phyloP scores from a whole-genome alignment of 2,329 filamentous ascomycete species.

The Alternaria incomplexa region DNA sequence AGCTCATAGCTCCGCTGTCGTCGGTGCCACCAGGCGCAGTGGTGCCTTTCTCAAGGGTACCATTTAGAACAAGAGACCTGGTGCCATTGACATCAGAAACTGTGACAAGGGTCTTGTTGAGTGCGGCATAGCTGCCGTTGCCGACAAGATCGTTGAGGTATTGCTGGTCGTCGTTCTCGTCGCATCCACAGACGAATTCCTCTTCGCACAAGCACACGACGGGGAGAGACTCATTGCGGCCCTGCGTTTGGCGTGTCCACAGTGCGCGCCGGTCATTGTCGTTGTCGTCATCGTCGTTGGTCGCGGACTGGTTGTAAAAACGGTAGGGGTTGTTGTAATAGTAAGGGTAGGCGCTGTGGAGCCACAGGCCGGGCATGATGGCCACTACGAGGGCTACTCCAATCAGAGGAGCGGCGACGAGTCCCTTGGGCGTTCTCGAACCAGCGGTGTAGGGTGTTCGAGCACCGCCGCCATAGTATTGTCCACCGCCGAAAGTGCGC shows the following conservation, averaged over 20 bases:
- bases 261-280: constrained; percentile 7
- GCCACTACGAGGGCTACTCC: background rate
- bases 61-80: constrained; percentile 72
- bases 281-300: constrained; percentile 51
- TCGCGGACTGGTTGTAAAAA: constrained; percentile 54
- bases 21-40: constrained; percentile 49
- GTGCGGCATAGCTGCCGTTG: constrained; percentile 59
- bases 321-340: constrained; percentile 64
- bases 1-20: constrained; percentile 27
- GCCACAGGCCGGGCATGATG: constrained; percentile 68
- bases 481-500: constrained; percentile 66
- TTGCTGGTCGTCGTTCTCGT: constrained; percentile 66
- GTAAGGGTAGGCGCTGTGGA: constrained; percentile 68
- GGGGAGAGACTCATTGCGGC: constrained; percentile 64
- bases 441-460: constrained; percentile 66
- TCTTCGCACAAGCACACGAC: constrained; percentile 68
- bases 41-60: constrained; percentile 70
- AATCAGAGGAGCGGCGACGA: constrained; percentile 56
- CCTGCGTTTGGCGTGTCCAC: constrained; percentile 17
- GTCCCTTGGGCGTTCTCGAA: constrained; percentile 53
- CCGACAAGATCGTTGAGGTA: constrained; percentile 67
- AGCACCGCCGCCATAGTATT: constrained; percentile 69
- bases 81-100: constrained; percentile 69
- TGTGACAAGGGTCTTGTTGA: constrained; percentile 68
- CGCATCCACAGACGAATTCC: constrained; percentile 68